A percentile compares a stretch with the other conserved stretches of the same genome.
Conservation (phyloP, 176 grass and related monocot species). For the Oryza rufipogon region DNA sequence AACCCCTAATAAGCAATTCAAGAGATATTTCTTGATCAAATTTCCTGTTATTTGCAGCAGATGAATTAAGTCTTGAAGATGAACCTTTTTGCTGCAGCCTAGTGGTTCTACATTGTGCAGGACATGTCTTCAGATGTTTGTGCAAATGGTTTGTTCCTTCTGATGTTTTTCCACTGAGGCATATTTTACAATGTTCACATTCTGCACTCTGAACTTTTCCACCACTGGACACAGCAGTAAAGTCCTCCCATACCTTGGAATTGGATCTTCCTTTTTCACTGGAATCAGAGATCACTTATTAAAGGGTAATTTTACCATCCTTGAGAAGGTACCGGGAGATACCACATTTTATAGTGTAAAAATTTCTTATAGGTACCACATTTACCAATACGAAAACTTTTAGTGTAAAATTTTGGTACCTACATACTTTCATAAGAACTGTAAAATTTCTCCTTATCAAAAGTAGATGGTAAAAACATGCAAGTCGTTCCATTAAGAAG, state of each 20-base stretch:
- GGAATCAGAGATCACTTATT: background rate
- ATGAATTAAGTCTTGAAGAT: background rate
- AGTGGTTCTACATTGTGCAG: background rate
- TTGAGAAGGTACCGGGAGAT: no score
- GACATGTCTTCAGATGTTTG: conserved; percentile 22
- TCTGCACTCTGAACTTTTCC: conserved; percentile 11
- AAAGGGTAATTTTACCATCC: no score
- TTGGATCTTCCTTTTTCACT: background rate
- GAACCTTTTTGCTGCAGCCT: background rate
- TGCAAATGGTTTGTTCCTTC: conserved; percentile 24
- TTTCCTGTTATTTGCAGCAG: no score
- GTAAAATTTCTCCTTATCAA: no score
- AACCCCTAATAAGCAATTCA: background rate
- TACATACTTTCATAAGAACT: no score
- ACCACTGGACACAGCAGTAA: background rate
- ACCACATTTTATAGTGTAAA: no score
- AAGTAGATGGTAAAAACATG: no score
- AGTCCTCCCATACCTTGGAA: conserved; percentile 31
- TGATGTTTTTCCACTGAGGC: background rate
- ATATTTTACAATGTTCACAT: conserved; percentile 16
- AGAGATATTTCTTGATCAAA: no score
- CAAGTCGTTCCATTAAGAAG: no score
- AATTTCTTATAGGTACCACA: no score
- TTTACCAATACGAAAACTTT: no score
- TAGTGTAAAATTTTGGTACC: no score